A percentile compares a stretch with the other conserved stretches of the same genome.
Evolutionary conservation across 306 rosid genomes (phyloP).

Genomic region (Spatholobus suberectus): DNA sequence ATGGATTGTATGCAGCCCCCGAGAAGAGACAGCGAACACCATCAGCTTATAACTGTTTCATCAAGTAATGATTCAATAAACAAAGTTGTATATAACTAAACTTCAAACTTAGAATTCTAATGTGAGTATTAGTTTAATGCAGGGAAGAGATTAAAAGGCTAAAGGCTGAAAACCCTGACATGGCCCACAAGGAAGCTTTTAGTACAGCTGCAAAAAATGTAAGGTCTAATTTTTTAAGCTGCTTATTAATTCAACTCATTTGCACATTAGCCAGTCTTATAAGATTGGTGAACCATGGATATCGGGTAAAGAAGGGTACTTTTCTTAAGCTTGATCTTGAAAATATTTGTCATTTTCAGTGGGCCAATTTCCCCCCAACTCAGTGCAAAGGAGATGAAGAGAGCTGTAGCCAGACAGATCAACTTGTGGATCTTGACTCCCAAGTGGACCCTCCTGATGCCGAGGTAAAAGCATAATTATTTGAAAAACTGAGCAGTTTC

Average conservation of each 20-base stretch:
- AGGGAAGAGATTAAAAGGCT: constrained; percentile 95
- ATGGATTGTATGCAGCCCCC: constrained; percentile 63
- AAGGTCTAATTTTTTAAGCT: constrained; percentile 11
- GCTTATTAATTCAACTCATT: background rate
- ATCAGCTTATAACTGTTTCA: constrained; percentile 91
- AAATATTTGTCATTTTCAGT: constrained; percentile 53
- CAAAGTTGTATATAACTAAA: background rate
- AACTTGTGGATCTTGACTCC: constrained; percentile 52
- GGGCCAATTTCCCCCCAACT: constrained; percentile 87
- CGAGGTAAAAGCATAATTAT: constrained; percentile 48
- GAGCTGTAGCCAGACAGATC: constrained; percentile 52
- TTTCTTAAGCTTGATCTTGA: constrained; percentile 23
- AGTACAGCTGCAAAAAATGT: constrained; percentile 94
- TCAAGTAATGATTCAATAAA: constrained; percentile 65
- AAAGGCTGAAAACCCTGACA: constrained; percentile 81
- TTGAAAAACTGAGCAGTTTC: background rate
- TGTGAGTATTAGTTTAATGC: constrained; percentile 41
- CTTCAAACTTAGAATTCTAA: constrained; percentile 4
- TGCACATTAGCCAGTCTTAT: background rate
- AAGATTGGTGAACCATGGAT: constrained; percentile 1
- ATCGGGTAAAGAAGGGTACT: background rate
- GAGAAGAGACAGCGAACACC: constrained; percentile 98
- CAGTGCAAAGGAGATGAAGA: constrained; percentile 67
- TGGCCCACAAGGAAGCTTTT: constrained; percentile 96
- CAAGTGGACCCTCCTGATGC: constrained; percentile 47